Base-by-base conservation (phyloP, 2,329 filamentous ascomycete species). In the Peltaster fructicola region DNA sequence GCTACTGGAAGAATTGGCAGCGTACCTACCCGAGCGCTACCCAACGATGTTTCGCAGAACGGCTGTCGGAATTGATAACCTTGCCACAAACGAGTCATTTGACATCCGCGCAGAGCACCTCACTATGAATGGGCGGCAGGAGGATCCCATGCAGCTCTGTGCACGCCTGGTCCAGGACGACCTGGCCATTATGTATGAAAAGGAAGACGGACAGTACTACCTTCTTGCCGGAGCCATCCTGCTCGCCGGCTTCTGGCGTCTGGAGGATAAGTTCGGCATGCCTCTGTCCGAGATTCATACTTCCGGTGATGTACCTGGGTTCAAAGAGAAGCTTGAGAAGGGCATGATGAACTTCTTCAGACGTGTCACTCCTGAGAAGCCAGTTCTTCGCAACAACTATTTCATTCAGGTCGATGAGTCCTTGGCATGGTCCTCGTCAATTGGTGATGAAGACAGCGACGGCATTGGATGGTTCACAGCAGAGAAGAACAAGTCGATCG, bases 331-430 rank as follows among this genome's bases (percentile, higher is more conserved):
- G 43, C 56, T 85, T 7, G 71, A 82, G 44, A 72, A 68, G 31
- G 74, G 76, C 8, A 85, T 84, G 77, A 63, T 64, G 54, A 80
- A 75, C 45, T 82, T 90, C 55, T 88, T 90, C 54, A 59, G 66
- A 0, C 57, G 80, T 0, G 48, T 88, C 0, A 61, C 65, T 41
- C 73, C 74, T 1, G 70, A 80, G 20, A 66, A 68, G 21, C 63
- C 70, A 0, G 65, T 76, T 13, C 38, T 69, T 11, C 60, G 79
- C 30, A 80, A 84, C 45, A 85, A 88, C 45, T 90, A 88, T 51
- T 90, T 90, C 54, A 65, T 90, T 34, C 80, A 90, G 51, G 78
- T 88, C 1, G 80, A 90, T 42, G 77, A 82, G 29, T 52, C 63
- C 4, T 56, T 91, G 2, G 58, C 74, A 1, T 90, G 80, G 80